Conservation (phyloP, 495 filamentous ascomycete species). For the Parachaetomium inaequale region DNA sequence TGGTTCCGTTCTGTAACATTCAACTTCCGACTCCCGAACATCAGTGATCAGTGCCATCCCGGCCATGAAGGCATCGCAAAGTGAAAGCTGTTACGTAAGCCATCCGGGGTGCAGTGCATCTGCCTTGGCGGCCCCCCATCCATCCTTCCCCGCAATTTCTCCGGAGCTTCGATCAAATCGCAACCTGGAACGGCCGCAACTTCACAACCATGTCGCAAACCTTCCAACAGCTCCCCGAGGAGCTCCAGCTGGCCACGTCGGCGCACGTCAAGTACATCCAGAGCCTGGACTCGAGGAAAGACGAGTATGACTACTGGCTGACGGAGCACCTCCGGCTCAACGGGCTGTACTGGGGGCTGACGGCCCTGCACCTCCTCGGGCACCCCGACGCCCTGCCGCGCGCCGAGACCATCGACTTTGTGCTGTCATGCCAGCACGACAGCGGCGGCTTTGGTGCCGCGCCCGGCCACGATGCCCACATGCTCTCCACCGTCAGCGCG, state of each 20-base stretch:
- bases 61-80: no score
- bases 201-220: constrained; percentile 23
- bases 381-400: constrained; percentile 77
- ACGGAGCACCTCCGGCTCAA: constrained; percentile 94
- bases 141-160: constrained; percentile 7
- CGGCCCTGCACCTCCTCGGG: constrained; percentile 77
- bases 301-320: constrained; percentile 94
- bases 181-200: background rate
- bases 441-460: constrained; percentile 90
- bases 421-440: constrained; percentile 83
- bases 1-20: background rate
- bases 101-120: background rate
- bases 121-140: background rate
- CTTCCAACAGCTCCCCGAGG: constrained; percentile 48
- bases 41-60: no score
- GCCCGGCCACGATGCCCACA: constrained; percentile 90
- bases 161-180: background rate
- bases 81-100: background rate
- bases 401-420: constrained; percentile 79
- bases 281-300: constrained; percentile 82
- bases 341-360: constrained; percentile 95
- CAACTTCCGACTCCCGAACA: no score
- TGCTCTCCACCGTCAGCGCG: constrained; percentile 90
- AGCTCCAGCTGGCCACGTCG: constrained; percentile 61
- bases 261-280: constrained; percentile 93